Base-by-base conservation (phyloP, 495 filamentous ascomycete genomes). In the Neurospora cerealis region DNA sequence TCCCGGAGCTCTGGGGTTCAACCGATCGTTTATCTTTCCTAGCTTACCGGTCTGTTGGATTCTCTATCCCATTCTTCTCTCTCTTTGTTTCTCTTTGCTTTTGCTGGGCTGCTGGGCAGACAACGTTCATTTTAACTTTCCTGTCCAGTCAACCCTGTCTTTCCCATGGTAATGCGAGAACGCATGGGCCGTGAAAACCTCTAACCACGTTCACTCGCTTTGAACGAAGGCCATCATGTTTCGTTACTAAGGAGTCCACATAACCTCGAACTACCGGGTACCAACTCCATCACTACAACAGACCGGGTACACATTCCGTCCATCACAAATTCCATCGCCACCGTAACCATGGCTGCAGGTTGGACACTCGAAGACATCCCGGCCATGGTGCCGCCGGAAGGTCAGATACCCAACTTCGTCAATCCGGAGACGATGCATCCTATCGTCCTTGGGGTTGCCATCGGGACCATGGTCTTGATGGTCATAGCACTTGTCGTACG, bases 321-420 rank as follows among this genome's bases (percentile, higher is more conserved):
- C 38, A 70, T 54, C 72, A 44, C 17, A 24, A 9, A 17, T 7
- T 2, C 7, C 54, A 66, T 66, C 32, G 28, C 54, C 54, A 66
- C 54, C 54, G 54, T 66, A 66, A 36, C 54, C 54, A 66, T 66
- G 54, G 54, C 54, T 19, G 24, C 24, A 19, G 28, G 28, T 66
- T 66, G 54, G 54, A 66, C 54, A 70, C 32, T 78, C 69, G 5
- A 69, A 19, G 34, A 72, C 73, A 72, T 78, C 66, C 66, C 80
- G 73, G 75, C 75, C 39, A 77, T 80, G 77, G 7, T 38, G n/a
- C 78, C 78, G 13, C 78, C 78, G n/a, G 71, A 74, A 19, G 78
- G 78, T 17, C 40, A 60, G 13, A 39, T 24, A 19, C 40, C 75
- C 17, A 77, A 80, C 48, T 79, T 79, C 69, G 74, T 70, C 46